A percentile compares a stretch with the other conserved stretches of the same genome.
These are phyloP conservation scores for Entomortierella lignicola DNA, from an alignment of 192 early-diverging fungal genomes.

Conservation along the genomic window DNA sequence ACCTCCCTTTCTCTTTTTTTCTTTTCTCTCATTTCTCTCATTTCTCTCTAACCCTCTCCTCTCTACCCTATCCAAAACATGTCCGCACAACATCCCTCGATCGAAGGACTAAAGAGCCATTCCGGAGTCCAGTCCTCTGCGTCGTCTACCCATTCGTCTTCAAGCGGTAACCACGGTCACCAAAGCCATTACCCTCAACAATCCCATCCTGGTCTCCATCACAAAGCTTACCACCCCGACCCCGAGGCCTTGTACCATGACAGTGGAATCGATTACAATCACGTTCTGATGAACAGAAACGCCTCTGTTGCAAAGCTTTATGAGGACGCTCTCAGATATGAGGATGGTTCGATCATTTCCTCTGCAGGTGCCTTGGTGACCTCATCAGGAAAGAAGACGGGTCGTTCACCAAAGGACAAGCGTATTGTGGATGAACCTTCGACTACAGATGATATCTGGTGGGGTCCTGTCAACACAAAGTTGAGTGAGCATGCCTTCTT, in stretches of 20 bases:
- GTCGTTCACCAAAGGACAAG: conserved; percentile 97
- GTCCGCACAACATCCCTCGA: background rate
- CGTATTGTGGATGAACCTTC: conserved; percentile 93
- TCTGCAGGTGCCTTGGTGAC: conserved; percentile 92
- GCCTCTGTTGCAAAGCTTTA: conserved; percentile 88
- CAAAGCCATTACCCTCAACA: conserved; percentile 37
- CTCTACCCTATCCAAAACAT: background rate
- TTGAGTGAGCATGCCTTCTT: conserved; percentile 85
- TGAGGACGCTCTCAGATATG: conserved; percentile 89
- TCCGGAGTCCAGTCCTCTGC: background rate
- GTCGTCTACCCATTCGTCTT: conserved; percentile 7
- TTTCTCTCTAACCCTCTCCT: background rate
- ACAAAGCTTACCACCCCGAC: conserved; percentile 45
- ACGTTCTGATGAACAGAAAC: conserved; percentile 89
- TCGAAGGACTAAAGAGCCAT: background rate
- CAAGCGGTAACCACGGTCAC: background rate
- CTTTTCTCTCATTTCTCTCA: conserved; percentile 7
- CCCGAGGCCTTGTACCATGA: conserved; percentile 54
- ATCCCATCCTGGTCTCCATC: conserved; percentile 42
- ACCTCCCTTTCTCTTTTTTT: background rate
- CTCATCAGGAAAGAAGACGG: conserved; percentile 93
- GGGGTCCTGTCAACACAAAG: conserved; percentile 98
- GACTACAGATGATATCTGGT: conserved; percentile 92
- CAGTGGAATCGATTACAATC: conserved; percentile 78
- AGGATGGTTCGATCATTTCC: conserved; percentile 90